Base-by-base conservation (phyloP, 2,329 filamentous ascomycete genomes). In the Lojkania enalia region DNA sequence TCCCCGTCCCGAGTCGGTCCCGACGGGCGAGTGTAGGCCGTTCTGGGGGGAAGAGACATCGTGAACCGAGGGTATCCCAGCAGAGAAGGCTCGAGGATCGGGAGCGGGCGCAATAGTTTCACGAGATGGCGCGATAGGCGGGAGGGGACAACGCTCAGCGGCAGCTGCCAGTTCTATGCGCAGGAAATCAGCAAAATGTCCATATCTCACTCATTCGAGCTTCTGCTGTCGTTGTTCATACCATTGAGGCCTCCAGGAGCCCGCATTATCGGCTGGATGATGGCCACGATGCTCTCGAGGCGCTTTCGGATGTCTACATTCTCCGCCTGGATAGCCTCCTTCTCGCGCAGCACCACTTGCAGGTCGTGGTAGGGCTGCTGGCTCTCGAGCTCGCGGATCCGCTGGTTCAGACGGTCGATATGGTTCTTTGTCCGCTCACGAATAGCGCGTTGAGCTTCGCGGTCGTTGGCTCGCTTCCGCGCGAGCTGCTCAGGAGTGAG, bases 381-480 rank as follows among this genome's bases (percentile, higher is more conserved):
- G 45, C 80, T 85, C 45, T 87, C 88, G 55, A 95, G 77, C 51
- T 92, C 87, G 43, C 80, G 77, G 49, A 95, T 90, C 50, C 82
- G 79, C 48, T 77, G 77, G 67, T 94, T 87, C 47, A 94, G 75
- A 5, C 72, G 74, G 64, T 92, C 87, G 56, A 94, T 94, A 67
- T 88, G 86, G 46, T 83, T 81, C 71, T 86, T 89, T 20, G 88
- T 94, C 43, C 89, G 82, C 72, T 92, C 87, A 31, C 89, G 80
- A 48, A 95, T 94, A 29, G 88, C 88, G 37, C 89, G 81, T 67
- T 95, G 89, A 20, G 89, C 90, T 69, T 95, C 88, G 46, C 89
- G 84, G 66, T 95, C 89, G 80, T 96, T 96, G 61, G 89, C 88
- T 53, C 91, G 81, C 76, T 96, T 96, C 70, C 90, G 87, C 20